A percentile compares a stretch with the other conserved stretches of the same genome.
Evolutionary conservation across 1,284 basidiomycete species (phyloP).

Genomic region (Phylloporus sp.): DNA sequence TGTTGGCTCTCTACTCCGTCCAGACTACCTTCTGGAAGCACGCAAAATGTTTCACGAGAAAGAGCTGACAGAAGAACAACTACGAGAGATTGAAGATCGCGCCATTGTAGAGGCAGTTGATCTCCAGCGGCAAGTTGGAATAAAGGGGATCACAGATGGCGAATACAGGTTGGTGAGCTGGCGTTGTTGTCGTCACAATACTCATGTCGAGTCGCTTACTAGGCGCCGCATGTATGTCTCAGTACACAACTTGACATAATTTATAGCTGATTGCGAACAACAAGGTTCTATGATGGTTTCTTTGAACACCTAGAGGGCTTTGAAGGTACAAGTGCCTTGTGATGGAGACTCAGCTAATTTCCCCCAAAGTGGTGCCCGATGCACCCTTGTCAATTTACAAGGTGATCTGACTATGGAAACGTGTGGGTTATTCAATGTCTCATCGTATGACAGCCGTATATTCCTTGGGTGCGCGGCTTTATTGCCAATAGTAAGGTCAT

Average conservation of each 20-base stretch:
- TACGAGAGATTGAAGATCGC: slow-evolving; percentile 58
- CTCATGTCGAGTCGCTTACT: slow-evolving; percentile 11
- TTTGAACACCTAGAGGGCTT: slow-evolving; percentile 37
- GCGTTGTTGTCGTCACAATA: slow-evolving; percentile 35
- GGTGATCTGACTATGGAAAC: slow-evolving; percentile 10
- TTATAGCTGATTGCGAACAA: neutral
- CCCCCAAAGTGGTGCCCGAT: slow-evolving; percentile 24
- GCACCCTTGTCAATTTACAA: slow-evolving; percentile 38
- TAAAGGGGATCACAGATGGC: slow-evolving; percentile 68
- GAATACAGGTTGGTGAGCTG: slow-evolving; percentile 62
- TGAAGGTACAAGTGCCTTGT: slow-evolving; percentile 22
- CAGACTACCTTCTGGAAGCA: slow-evolving; percentile 56
- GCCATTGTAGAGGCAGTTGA: slow-evolving; percentile 60
- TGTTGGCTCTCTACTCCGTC: slow-evolving; percentile 68
- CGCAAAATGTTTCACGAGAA: slow-evolving; percentile 52
- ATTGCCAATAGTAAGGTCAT: slow-evolving; percentile 33
- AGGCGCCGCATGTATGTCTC: slow-evolving; percentile 39
- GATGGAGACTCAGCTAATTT: neutral
- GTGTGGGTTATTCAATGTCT: neutral
- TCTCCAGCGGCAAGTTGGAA: slow-evolving; percentile 59
- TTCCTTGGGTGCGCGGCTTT: slow-evolving; percentile 63
- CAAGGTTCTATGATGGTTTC: slow-evolving; percentile 37
- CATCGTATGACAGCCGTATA: slow-evolving; percentile 31
- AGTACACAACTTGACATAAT: neutral
- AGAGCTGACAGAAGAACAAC: slow-evolving; percentile 49